Evolutionary conservation across 2,329 filamentous ascomycete genomes (phyloP).

Genomic region (Fusarium sulawesiense): DNA sequence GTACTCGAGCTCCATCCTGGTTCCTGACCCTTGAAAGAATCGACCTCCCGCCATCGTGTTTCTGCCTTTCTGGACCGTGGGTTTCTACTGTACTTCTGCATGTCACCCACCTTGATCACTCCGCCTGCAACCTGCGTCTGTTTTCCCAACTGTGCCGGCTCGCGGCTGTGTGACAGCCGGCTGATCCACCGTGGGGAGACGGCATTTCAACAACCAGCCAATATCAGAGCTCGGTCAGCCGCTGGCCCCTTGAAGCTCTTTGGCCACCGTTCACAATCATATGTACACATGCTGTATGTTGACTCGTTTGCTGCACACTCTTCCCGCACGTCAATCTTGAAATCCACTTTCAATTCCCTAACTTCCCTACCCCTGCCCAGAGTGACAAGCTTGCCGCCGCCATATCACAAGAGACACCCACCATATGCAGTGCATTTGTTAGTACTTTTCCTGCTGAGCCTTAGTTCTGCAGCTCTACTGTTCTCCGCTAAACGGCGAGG

Average conservation of each 20-base stretch:
- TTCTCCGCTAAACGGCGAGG: slow-evolving; percentile 35
- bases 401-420: slow-evolving; percentile 41
- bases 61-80: slow-evolving; percentile 18
- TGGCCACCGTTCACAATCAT: slow-evolving; percentile 19
- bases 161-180: slow-evolving; percentile 45
- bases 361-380: slow-evolving; percentile 24
- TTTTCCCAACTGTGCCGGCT: slow-evolving; percentile 36
- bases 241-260: slow-evolving; percentile 51
- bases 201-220: slow-evolving; percentile 56
- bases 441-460: slow-evolving; percentile 24
- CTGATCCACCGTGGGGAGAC: slow-evolving; percentile 42
- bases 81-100: slow-evolving; percentile 35
- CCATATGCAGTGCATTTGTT: slow-evolving; percentile 24
- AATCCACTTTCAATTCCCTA: slow-evolving; percentile 32
- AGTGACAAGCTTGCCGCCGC: slow-evolving; percentile 41
- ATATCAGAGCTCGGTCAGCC: slow-evolving; percentile 64
- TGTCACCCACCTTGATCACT: slow-evolving; percentile 43
- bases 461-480: slow-evolving; percentile 29
- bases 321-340: slow-evolving; percentile 49
- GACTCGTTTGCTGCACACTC: slow-evolving; percentile 34
- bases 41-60: slow-evolving; percentile 33
- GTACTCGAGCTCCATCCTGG: slow-evolving; percentile 13
- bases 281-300: slow-evolving; percentile 17
- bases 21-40: slow-evolving; percentile 14
- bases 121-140: slow-evolving; percentile 31